These are phyloP conservation scores for Kodamaea leandrae DNA, from an alignment of 805 yeast genomes.

Conservation along the genomic window DNA sequence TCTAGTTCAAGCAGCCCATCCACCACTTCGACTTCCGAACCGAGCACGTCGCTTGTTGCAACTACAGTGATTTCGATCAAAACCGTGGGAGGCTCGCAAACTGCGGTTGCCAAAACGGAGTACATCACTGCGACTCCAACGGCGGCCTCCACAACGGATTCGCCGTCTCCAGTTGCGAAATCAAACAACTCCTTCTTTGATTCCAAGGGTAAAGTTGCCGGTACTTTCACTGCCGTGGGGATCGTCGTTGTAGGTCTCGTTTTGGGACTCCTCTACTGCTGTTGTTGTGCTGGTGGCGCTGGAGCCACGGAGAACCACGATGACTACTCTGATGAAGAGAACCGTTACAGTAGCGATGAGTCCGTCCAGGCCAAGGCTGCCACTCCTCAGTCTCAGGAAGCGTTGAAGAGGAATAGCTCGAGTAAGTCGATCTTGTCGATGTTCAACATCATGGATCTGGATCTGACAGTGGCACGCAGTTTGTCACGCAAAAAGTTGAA, in stretches of 20 bases:
- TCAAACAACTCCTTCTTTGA: conserved; percentile 51
- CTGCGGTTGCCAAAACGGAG: conserved; percentile 21
- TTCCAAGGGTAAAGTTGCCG: conserved; percentile 77
- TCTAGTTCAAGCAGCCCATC: conserved; percentile 14
- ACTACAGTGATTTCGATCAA: conserved; percentile 23
- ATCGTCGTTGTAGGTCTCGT: conserved; percentile 50
- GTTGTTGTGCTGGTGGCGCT: conserved; percentile 27
- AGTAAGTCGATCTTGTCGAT: conserved; percentile 33
- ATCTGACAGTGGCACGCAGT: conserved; percentile 12
- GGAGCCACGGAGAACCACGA: conserved; percentile 16
- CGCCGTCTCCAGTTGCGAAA: conserved; percentile 8
- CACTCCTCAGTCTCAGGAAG: conserved; percentile 7
- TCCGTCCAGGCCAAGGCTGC: conserved; percentile 10
- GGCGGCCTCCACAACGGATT: conserved; percentile 8
- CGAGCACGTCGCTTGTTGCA: conserved; percentile 6
- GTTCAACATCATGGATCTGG: conserved; percentile 17
- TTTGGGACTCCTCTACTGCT: conserved; percentile 41
- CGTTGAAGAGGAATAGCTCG: conserved; percentile 33
- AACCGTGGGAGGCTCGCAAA: conserved; percentile 20
- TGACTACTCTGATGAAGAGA: conserved; percentile 39
- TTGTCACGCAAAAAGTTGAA: conserved; percentile 10
- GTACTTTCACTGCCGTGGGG: conserved; percentile 80
- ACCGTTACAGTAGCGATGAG: conserved; percentile 27
- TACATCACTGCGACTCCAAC: conserved; percentile 21
- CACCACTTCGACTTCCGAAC: background rate